Base-by-base conservation (phyloP, 2,329 filamentous ascomycete species). In the Sporothrix protearum region DNA sequence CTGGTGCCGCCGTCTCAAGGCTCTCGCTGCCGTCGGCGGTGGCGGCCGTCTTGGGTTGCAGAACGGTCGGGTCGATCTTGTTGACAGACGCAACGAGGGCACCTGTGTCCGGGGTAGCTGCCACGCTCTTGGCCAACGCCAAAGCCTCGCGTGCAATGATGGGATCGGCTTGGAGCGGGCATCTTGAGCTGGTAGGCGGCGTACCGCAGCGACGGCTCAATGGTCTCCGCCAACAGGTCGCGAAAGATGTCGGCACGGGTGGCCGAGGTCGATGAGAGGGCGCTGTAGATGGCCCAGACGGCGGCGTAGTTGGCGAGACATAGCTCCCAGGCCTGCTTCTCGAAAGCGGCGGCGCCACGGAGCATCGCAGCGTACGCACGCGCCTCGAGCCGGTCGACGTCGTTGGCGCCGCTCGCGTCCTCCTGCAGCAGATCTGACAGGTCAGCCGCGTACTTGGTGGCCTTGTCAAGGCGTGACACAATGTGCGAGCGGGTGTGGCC, bases 181-280 rank as follows among this genome's bases (percentile, higher is more conserved):
- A 97, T 88, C 79, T 95, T 92, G 79, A 94, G 86, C 80, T 97
- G 94, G 80, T 98, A 98, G 22, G 96, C 94, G 47, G 94, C 94
- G 80, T 96, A 98, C 74, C 95, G 91, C 77, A 99, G 92, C 74
- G 94, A 97, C 1, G 94, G 94, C 79, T 99, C 96, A 73, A 97
- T 90, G 4, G 92, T 96, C 76, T 92, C 90, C 64, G 91, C 89
- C 71, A 99, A 83, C 30, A 97, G 85, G 73, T 98, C 95, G 78
- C 92, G 94, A 84, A 93, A 96, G 47, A 92, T 84, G 72, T 97
- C 95, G 73, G 89, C 90, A 78, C 89, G 91, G 22, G 83, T 80
- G 45, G 79, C 74, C 82, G 88, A 73, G 19, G 87, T 84, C 36
- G 86, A 85, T 22, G 89, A 85, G 57, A 99, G 84, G 0, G 92